These are phyloP conservation scores for sorghum (Sorghum bicolor) DNA, from an alignment of 176 grass and related monocot genomes.

Conservation along the genomic window Sorghum_bicolor_NCBIv3 NC_012877.2:43920001-43920500, in stretches of 20 bases:
- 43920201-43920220: background rate
- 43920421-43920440: background rate
- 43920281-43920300: constrained; percentile 4
- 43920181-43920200: background rate
- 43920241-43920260: constrained; percentile 11
- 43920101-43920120: background rate
- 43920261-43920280: constrained; percentile 20
- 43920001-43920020: constrained; percentile 36
- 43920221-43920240: background rate
- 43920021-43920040: background rate
- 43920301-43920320: constrained; percentile 1
- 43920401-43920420: background rate
- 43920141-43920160: background rate
- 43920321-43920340: background rate
- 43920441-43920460: background rate
- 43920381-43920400: background rate
- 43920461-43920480: background rate
- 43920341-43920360: background rate
- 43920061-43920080: background rate
- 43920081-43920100: background rate
- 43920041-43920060: background rate
- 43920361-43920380: background rate
- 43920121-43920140: background rate
- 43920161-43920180: background rate
- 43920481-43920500: background rate